Base-by-base conservation (phyloP, 1,284 basidiomycete genomes). In the Paramarasmius palmivorus region DNA sequence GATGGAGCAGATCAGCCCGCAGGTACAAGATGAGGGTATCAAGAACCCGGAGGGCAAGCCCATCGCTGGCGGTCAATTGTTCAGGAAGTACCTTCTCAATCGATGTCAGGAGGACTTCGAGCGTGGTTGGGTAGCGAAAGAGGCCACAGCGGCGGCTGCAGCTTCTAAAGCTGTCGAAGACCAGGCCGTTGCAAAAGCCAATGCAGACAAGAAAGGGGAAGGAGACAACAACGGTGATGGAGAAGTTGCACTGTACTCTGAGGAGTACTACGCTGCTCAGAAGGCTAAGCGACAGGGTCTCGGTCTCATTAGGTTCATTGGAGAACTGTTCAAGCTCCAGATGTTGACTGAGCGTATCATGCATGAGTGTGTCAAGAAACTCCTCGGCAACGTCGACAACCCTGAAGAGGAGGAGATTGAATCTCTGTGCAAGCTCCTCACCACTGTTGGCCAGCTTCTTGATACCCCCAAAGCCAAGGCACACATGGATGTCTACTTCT, bases 351-450 rank as follows among this genome's bases (percentile, higher is more conserved):
- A 93, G 72, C 85, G 91, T 61, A 95, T 96, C 73, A 98, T 99
- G 89, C 91, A 95, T 73, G 88, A 93, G 67, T 98, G 95, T 77
- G 88, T 98, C 68, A 92, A 95, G 81, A 94, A 95, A 73, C 82
- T 98, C 6, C 79, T 98, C 23, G 84, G 88, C 58, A 97, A 98
- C 67, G 90, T 95, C 55, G 88, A 93, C 57, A 92, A 93, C 65
- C 95, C 95, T 0, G 94, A 98, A 68, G 96, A 98, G 73, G 96
- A 98, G 73, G 95, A 98, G 68, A 92, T 98, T 61, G 96, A 98
- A 78, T 93, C 90, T 46, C 82, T 98, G 58, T 97, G 93, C 81
- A 94, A 95, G 72, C 82, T 98, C 51, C 73, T 98, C 57, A 83
- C 88, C 39, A 98, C 95, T 6, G 92, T 98, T 54, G 96, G 96